Evolutionary conservation across 768 basidiomycete species (phyloP), one percentile per base, ranked within the genome.

Genomic region (Hypholoma sublateritium): DNA sequence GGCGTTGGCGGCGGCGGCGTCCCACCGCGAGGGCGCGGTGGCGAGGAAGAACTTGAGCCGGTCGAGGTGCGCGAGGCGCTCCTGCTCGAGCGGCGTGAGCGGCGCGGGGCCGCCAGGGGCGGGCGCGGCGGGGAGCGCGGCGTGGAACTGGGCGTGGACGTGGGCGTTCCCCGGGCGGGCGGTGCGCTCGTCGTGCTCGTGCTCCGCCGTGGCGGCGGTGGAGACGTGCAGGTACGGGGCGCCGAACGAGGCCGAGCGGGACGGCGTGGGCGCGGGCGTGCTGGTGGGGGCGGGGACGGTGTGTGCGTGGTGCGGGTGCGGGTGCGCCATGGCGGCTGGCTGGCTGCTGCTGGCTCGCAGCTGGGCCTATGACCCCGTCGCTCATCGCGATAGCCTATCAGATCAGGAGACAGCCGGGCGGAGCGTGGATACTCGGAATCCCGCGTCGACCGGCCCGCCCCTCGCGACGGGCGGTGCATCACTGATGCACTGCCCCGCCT

Each of bases 11-110:
- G 70, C 60, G 16, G 70, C 59, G 0, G 71, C 62, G 63, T 82
- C 81, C 91, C 91, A 93, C 47, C 83, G 81, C 25, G 82, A 87
- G 2, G 88, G 94, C 7, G 89, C 93, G 11, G 91, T 92, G 14
- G 90, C 89, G 44, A 95, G 84, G 73, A 95, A 95, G 74, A 87
- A 89, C 74, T 94, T 94, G 71, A 95, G 88, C 19, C 85, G 72
- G 63, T 95, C 91, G 19, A 95, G 81, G 61, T 88, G 80, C n/a
- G 82, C 82, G 41, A 93, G 76, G 22, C 83, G 79, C 19, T 89
- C 87, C 55, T 86, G 83, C 69, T 93, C 90, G 49, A 80, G 74
- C 1, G 79, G 67, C 5, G 80, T 83, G 47, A 92, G 79, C 0
- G 86, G 78, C 14, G 68, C 63, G 12, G 74, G 67, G n/a, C 78